phyloP scores from a whole-genome alignment of 176 grass and related monocot genomes.

The Chrysopogon serrulatus region DNA sequence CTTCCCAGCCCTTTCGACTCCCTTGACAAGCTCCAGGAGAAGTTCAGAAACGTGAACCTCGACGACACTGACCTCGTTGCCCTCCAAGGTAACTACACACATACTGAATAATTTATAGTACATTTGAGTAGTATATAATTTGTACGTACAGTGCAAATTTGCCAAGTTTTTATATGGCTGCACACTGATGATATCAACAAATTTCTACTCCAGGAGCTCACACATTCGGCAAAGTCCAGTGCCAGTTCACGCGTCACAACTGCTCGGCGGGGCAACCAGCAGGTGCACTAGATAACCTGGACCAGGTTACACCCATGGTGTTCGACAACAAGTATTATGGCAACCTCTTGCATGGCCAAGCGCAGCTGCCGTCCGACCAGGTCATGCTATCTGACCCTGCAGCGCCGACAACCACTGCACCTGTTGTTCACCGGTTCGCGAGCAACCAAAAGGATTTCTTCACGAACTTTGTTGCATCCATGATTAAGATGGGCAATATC shows the following conservation, averaged over 20 bases:
- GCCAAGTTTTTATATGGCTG: background rate
- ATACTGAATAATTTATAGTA: background rate
- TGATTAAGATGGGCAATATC: constrained; percentile 78
- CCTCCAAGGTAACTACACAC: constrained; percentile 37
- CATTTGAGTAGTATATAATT: background rate
- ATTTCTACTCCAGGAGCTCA: constrained; percentile 43
- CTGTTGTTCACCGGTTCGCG: constrained; percentile 23
- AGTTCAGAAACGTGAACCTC: constrained; percentile 45
- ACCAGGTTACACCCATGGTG: constrained; percentile 18
- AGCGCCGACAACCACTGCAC: background rate
- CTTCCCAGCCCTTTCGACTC: constrained; percentile 44
- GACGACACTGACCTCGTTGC: constrained; percentile 44
- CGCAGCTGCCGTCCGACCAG: constrained; percentile 44
- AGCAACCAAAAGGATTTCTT: constrained; percentile 41
- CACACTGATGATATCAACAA: background rate
- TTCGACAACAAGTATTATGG: constrained; percentile 60
- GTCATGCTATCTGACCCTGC: constrained; percentile 23
- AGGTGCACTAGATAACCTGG: constrained; percentile 36
- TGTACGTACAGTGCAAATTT: background rate
- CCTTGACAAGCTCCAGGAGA: constrained; percentile 15
- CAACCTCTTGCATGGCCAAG: constrained; percentile 25
- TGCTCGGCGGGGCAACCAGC: background rate
- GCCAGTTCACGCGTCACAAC: constrained; percentile 14
- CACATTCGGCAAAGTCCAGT: constrained; percentile 53
- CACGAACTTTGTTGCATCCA: constrained; percentile 29